Evolutionary conservation across 768 basidiomycete species (phyloP), one percentile per base, ranked within the genome.

Genomic region (Termitomyces sp.): DNA sequence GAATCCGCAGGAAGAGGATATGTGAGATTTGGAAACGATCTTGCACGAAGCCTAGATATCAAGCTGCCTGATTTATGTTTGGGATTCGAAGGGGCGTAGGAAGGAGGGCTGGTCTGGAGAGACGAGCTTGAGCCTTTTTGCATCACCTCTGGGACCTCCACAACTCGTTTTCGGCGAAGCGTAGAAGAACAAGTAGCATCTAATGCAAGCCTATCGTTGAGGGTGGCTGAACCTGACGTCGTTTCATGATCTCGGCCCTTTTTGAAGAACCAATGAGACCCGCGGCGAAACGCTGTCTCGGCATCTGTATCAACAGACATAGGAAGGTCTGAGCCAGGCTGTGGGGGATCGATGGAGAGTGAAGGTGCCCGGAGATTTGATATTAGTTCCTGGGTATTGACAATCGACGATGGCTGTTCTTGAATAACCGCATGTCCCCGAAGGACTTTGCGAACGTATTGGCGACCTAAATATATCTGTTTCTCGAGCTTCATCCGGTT

Each of bases 401-500:
- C 55, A 23, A 63, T 35, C 46, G 62, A 68, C 14, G 71, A 63
- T 30, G 65, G 66, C 38, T 67, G 62, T 59, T 69, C 70, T 43
- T 57, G 63, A 53, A 28, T 58, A 30, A 52, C 58, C 43, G 32
- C 51, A 62, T 33, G 66, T 70, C 63, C 70, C 74, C 83, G 84
- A 48, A 82, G 71, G 8, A 79, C 74, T 61, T 72, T 80, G 20
- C 91, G 87, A 44, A 93, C 79, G 54, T 79, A 78, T 66, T 89
- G 85, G 12, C 94, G 85, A 20, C 95, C 94, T 12, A 87, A 75
- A 43, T 86, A 77, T 50, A 97, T 91, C 65, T 93, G 87, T 56
- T 85, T 86, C 72, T 97, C 89, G n/a, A 93, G 77, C 9, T 84
- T 83, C 63, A 85, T 80, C n/a, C 96, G 82, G 70, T 98, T 98